Evolutionary conservation across 225 moss, liverwort and hornwort species (phyloP).

Genomic region (Neckera pumila): DNA sequence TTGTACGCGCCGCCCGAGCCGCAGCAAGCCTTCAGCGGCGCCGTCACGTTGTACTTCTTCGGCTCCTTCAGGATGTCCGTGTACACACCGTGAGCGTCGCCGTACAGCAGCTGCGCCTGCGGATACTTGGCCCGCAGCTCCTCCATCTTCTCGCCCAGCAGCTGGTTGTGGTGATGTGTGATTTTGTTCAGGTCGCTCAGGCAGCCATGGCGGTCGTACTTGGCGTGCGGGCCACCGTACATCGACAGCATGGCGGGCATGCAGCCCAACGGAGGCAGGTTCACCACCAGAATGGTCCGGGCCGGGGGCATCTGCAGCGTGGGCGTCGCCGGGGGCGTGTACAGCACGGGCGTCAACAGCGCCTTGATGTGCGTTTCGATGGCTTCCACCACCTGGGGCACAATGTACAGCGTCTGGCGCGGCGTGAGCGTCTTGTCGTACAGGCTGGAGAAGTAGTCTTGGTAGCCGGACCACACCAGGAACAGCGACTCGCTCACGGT

Average conservation of each 20-base stretch:
- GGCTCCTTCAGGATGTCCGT: no score
- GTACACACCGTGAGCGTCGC: no score
- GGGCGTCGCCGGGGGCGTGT: neutral
- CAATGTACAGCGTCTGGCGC: neutral
- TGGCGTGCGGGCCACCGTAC: neutral
- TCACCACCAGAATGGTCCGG: neutral
- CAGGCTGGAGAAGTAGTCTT: neutral
- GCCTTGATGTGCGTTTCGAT: neutral
- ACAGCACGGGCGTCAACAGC: neutral
- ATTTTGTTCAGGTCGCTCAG: neutral
- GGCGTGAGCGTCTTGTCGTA: neutral
- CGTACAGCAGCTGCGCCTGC: no score
- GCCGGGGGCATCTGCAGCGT: neutral
- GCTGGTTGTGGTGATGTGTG: no score
- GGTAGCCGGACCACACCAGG: neutral
- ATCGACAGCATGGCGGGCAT: constrained; percentile 19
- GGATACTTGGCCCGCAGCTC: no score
- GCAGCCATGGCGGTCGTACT: constrained; percentile 22
- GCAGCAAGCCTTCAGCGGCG: no score
- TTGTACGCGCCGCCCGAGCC: no score
- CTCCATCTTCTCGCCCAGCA: no score
- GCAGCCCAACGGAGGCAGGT: neutral
- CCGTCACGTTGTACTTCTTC: no score
- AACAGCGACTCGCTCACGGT: neutral
- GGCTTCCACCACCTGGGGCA: neutral